Base-by-base conservation (phyloP, 2,329 filamentous ascomycete genomes). In the Amauroascus niger region DNA sequence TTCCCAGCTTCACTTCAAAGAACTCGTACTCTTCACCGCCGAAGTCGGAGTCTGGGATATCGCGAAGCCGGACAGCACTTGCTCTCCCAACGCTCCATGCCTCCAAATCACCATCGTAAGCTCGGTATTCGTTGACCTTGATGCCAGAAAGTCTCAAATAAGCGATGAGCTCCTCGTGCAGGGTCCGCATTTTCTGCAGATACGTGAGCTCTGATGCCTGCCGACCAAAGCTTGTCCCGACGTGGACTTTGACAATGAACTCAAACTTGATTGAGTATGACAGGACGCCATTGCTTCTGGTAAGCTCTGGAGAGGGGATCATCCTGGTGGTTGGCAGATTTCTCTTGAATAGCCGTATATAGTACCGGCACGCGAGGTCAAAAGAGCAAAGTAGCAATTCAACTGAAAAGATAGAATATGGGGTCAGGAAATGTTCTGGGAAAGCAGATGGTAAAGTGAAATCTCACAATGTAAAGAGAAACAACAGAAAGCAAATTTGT, bases 221-320 rank as follows among this genome's bases (percentile, higher is more conserved):
- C 14, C 2, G 30, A 16, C 28, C 32, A 30, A 50, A 48, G 26
- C 32, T 40, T 20, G 47, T 33, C n/a, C 6, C 43, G 20, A 55
- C 28, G 22, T 52, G 48, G 20, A 55, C 40, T 24, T 55, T 59
- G 50, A 61, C 28, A 22, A 61, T 56, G 41, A 59, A 56, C 52
- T 60, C 59, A 6, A 58, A 26, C 13, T 58, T 54, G 26, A 61
- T 43, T 2, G 57, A 47, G 40, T 56, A 61, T 13, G 52, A 49
- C 16, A 52, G 52, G 26, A 39, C 20, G 18, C 50, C 18, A 18
- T 20, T 46, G 43, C 40, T 26, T 28, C 28, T 30, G 14, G n/a
- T 14, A 20, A 46, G 26, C 22, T 52, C 50, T 3, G 28, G 41
- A 2, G 28, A 3, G 6, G 30, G 9, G 9, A 35, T 37, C 50